These are phyloP conservation scores for Diaporthe destruens DNA, from an alignment of 2,329 filamentous ascomycete genomes.

Conservation along the genomic window DNA sequence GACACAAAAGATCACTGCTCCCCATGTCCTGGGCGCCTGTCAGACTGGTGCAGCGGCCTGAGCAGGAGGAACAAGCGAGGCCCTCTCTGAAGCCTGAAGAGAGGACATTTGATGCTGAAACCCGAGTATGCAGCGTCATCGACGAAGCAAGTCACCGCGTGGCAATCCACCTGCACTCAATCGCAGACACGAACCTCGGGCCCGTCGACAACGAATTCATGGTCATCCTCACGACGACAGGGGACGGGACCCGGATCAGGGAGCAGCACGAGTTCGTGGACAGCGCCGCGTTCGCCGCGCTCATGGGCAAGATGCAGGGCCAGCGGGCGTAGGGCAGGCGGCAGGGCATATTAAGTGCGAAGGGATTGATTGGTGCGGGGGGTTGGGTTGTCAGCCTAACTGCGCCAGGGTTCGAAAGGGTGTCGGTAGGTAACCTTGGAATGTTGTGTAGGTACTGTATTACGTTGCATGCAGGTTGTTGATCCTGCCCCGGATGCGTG, in stretches of 20 bases:
- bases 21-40: too few relatives aligned
- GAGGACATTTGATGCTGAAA: not conserved
- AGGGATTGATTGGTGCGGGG: not conserved
- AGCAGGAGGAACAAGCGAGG: too few relatives aligned
- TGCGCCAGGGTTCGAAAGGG: not conserved
- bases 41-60: too few relatives aligned
- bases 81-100: too few relatives aligned
- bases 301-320: not conserved
- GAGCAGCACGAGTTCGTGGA: conserved; percentile 5
- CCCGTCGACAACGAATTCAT: not conserved
- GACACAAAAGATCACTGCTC: not conserved
- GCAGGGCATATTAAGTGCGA: not conserved
- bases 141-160: not conserved
- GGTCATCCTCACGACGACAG: not conserved
- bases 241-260: not conserved
- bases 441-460: not conserved
- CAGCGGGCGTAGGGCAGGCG: not conserved
- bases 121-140: not conserved
- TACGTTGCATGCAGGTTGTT: not conserved
- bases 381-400: not conserved
- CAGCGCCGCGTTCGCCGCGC: not conserved
- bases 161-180: not conserved
- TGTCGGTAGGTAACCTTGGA: too few relatives aligned
- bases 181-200: not conserved
- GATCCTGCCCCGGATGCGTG: not conserved